Evolutionary conservation across 1,284 basidiomycete genomes (phyloP), one percentile per base, ranked within the genome.

Genomic region (Tylopilus sp.): DNA sequence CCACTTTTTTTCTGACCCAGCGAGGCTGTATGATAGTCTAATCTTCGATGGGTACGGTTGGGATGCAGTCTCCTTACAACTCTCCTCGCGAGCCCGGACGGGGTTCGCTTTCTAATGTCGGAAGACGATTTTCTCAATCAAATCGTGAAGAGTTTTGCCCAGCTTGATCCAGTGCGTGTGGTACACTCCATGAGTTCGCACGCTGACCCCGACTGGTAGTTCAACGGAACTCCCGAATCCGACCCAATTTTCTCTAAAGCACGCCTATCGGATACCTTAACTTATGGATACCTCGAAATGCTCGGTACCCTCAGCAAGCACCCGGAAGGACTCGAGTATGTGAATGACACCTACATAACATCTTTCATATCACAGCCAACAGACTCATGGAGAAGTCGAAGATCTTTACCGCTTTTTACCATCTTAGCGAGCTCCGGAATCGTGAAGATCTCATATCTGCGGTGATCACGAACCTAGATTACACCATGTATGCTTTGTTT

Each of bases 281-380:
- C 92, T 0, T 88, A 82, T 58, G 96, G 95, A 0, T 99, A 99
- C 67, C 85, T 99, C 55, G 94, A 97, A 63, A 94, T 99, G 86
- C 77, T 99, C 2, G 95, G 95, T 3, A 86, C 84, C 1, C 73
- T 99, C 36, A 96, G 91, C 68, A 91, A 87, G 60, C 81, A 86
- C 53, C 78, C 83, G 26, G 91, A 97, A 45, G 97, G 97, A 12
- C 80, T 96, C 23, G 88, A 92, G 92, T 93, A 65, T 54, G 88
- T 74, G n/a, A 25, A n/a, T 16, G 28, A 43, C 18, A n/a, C 28
- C 42, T 42, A n/a, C 44, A 45, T 26, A 29, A n/a, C 19, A 15
- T 11, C 45, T 2, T 45, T 48, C 26, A 18, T 44, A 3, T 64
- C 31, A 21, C 30, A 41, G 48, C 26, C 8, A 15, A 7, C 58